Conservation (phyloP, 2,329 filamentous ascomycete species). For the Myriosclerotinia curreyana region DNA sequence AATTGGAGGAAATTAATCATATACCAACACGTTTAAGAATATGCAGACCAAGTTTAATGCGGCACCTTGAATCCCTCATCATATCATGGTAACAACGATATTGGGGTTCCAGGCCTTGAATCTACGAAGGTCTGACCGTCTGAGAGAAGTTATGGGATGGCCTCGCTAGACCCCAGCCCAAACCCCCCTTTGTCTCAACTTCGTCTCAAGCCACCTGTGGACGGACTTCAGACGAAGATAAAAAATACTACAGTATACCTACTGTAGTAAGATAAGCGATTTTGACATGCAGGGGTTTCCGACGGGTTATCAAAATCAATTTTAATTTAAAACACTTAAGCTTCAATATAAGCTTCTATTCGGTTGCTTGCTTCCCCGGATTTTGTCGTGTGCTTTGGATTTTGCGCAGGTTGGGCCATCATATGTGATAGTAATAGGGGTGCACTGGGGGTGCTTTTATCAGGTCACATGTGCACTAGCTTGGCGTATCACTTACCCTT, state of each 20-base stretch:
- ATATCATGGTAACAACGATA: not conserved
- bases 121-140: not conserved
- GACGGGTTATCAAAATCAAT: not conserved
- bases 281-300: not conserved
- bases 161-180: not conserved
- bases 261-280: conserved; percentile 20
- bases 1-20: not conserved
- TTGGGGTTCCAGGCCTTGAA: no score
- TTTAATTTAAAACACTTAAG: conserved; percentile 9
- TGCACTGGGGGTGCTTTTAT: no score
- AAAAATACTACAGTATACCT: no score
- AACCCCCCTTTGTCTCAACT: conserved; percentile 22
- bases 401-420: not conserved
- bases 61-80: not conserved
- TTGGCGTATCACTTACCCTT: no score
- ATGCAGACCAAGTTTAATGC: not conserved
- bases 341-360: conserved; percentile 6
- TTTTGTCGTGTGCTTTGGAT: not conserved
- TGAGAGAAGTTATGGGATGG: no score
- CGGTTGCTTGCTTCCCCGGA: conserved; percentile 21
- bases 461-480: no score
- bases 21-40: not conserved
- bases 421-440: no score
- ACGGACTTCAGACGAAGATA: not conserved
- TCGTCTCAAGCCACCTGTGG: conserved; percentile 20